These are phyloP conservation scores for Paraphaeosphaeria minitans DNA, from an alignment of 2,329 filamentous ascomycete species.

Conservation along the genomic window DNA sequence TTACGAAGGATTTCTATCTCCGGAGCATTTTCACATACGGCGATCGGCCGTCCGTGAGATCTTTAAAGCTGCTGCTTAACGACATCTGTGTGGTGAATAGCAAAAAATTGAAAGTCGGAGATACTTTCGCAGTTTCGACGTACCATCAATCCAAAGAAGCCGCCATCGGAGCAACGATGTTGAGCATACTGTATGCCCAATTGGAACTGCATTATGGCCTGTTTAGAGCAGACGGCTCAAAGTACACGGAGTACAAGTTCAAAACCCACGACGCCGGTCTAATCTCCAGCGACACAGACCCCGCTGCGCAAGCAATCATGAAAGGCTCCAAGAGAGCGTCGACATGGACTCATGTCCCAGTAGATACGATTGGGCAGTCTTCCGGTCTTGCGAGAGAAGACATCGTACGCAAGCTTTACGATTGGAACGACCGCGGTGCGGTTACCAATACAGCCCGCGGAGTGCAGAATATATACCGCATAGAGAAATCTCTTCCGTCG, in stretches of 20 bases:
- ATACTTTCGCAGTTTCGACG: conserved; percentile 55
- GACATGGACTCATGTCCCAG: conserved; percentile 56
- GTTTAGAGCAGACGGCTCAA: conserved; percentile 60
- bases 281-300: conserved; percentile 47
- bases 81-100: conserved; percentile 55
- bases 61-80: conserved; percentile 55
- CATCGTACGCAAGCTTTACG: conserved; percentile 60
- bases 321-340: conserved; percentile 47
- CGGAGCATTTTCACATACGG: conserved; percentile 65
- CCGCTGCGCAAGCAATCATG: conserved; percentile 54
- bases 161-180: conserved; percentile 59
- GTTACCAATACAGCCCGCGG: conserved; percentile 60
- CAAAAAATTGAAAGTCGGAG: conserved; percentile 42
- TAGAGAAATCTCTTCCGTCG: conserved; percentile 55
- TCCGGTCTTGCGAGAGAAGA: conserved; percentile 51
- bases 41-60: conserved; percentile 61
- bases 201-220: conserved; percentile 64
- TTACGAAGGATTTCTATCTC: conserved; percentile 62
- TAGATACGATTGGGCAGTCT: conserved; percentile 47
- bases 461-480: conserved; percentile 60
- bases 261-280: conserved; percentile 34
- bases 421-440: conserved; percentile 56
- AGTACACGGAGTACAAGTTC: conserved; percentile 62
- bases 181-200: conserved; percentile 63
- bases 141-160: conserved; percentile 54